Percentiles rank a stretch among this genome's conserved stretches.
Conservation (phyloP, 75 land plant genomes). For the Cunninghamia lanceolata region DNA sequence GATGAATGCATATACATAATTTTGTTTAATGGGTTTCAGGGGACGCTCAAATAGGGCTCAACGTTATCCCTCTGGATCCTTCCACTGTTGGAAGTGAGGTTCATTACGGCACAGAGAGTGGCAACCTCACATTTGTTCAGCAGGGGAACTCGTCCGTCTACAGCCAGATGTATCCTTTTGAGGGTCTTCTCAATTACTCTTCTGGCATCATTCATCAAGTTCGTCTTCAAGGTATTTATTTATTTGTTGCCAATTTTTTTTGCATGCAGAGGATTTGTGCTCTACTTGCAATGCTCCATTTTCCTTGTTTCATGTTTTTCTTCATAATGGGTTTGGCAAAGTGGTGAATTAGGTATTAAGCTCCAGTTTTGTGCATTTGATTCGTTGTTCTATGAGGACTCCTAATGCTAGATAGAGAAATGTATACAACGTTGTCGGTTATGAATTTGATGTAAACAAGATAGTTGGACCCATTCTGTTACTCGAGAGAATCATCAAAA, state of each 20-base stretch:
- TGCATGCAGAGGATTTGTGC: neutral
- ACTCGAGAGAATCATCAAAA: neutral
- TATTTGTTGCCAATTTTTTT: neutral
- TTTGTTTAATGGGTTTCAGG: conserved; percentile 36
- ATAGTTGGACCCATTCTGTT: neutral
- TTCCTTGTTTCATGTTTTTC: neutral
- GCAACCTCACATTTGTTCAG: conserved; percentile 32
- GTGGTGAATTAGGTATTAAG: neutral
- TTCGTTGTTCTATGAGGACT: neutral
- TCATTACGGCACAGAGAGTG: conserved; percentile 65
- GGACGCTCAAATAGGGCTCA: conserved; percentile 69
- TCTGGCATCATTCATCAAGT: conserved; percentile 97
- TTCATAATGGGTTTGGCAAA: neutral
- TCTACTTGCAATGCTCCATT: neutral
- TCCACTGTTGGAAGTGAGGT: conserved; percentile 76
- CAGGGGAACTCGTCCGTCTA: conserved; percentile 64
- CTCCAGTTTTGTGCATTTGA: too few species aligned
- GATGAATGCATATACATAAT: neutral
- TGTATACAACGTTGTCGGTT: neutral
- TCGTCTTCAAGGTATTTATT: conserved; percentile 54
- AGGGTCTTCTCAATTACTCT: conserved; percentile 89
- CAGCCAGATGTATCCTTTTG: conserved; percentile 78
- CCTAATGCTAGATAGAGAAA: neutral
- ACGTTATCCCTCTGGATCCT: conserved; percentile 74
- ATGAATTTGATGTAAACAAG: too few species aligned